Evolutionary conservation across 2,329 filamentous ascomycete species (phyloP).

Genomic region (Phialophora macrospora): DNA sequence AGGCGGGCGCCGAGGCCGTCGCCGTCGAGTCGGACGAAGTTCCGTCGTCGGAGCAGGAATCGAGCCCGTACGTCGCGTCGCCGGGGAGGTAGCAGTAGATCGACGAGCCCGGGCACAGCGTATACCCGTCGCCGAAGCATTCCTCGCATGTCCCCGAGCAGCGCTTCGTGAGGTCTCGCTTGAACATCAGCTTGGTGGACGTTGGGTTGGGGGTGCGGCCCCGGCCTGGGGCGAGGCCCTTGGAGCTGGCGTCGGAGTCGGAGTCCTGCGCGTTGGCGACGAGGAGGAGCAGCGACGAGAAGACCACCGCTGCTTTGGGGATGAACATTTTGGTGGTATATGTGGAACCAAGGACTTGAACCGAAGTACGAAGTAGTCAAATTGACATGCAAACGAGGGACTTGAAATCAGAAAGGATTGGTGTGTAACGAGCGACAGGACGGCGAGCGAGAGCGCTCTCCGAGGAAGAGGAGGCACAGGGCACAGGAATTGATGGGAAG

Average conservation of each 20-base stretch:
- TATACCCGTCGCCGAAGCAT: constrained; percentile 36
- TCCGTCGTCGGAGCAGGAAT: constrained; percentile 26
- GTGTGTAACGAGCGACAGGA: background rate
- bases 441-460: background rate
- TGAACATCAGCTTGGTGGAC: constrained; percentile 24
- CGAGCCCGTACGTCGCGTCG: constrained; percentile 30
- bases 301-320: constrained; percentile 12
- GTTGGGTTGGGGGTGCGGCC: constrained; percentile 18
- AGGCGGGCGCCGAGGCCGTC: constrained; percentile 12
- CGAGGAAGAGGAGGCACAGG: background rate
- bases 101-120: constrained; percentile 28
- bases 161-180: constrained; percentile 29
- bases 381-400: constrained; percentile 11
- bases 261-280: constrained; percentile 23
- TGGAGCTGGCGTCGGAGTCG: constrained; percentile 22
- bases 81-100: constrained; percentile 35
- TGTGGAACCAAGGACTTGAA: constrained; percentile 17
- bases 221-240: constrained; percentile 12
- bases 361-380: background rate
- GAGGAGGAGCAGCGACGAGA: constrained; percentile 24
- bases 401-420: background rate
- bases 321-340: constrained; percentile 29
- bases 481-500: background rate
- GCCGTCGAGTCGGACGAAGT: constrained; percentile 8
- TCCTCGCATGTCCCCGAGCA: constrained; percentile 34